Conservation (phyloP, 306 rosid genomes). For the Pyrus pyrifolia region DNA sequence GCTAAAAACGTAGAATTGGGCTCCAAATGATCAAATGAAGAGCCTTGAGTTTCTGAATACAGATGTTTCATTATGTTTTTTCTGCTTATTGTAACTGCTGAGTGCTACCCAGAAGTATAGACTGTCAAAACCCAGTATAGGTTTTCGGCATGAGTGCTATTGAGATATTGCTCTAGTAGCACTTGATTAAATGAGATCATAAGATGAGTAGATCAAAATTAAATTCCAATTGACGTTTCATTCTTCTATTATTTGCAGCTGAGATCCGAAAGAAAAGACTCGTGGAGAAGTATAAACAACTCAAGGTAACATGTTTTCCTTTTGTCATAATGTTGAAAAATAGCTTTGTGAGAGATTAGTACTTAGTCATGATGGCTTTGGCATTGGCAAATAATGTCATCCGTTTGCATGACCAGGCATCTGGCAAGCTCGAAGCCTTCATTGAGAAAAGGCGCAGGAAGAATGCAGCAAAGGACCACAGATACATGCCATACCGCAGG, state of each 20-base stretch:
- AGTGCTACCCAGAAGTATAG: background rate
- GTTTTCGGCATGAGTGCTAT: background rate
- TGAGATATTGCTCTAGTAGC: background rate
- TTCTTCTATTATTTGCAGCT: slow-evolving; percentile 40
- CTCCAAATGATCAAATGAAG: too few species aligned
- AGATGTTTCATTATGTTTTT: too few species aligned
- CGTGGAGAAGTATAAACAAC: slow-evolving; percentile 52
- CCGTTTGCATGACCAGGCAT: slow-evolving; percentile 26
- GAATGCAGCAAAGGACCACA: slow-evolving; percentile 77
- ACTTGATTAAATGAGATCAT: background rate
- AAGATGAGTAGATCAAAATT: background rate
- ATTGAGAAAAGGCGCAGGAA: slow-evolving; percentile 70
- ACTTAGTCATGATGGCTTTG: background rate
- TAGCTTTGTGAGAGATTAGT: background rate
- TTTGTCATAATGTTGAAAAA: background rate
- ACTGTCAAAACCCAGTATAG: background rate
- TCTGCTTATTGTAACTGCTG: background rate
- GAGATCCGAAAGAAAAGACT: slow-evolving; percentile 64
- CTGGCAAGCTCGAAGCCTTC: slow-evolving; percentile 70
- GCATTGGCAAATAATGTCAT: background rate
- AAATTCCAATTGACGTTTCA: background rate
- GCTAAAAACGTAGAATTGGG: too few species aligned
- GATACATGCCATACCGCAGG: slow-evolving; percentile 71
- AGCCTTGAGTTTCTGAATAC: too few species aligned
- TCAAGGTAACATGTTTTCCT: slow-evolving; percentile 43